Evolutionary conservation across 73 alveolate species (phyloP), one percentile per base, ranked within the genome.

Genomic region (Blepharisma japonicum): DNA sequence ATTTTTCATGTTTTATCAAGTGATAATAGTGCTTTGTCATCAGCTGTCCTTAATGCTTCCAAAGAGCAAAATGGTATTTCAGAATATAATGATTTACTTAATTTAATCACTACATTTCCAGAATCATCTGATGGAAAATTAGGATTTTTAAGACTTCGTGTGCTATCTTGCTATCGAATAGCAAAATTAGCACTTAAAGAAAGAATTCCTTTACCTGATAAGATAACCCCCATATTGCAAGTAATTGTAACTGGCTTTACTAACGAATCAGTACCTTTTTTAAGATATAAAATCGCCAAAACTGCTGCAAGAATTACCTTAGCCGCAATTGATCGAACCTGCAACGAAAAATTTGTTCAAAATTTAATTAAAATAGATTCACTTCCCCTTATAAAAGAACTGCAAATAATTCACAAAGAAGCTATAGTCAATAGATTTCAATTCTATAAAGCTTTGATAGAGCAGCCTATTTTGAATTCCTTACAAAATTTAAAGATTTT

Each of bases 381-480:
- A 61, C 38, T 9, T 20, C 74, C 39, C n/a, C 39, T 61, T 20
- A 18, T 61, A 20, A 14, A 8, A 8, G 39, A 14, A 20, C 5
- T 61, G 2, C 74, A 61, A 61, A 61, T 8, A 9, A 25, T 61
- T 20, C 74, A 61, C 4, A 61, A 61, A 61, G 74, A 61, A 9
- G 38, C 39, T 8, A 61, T 39, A 20, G 18, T 39, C 11, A 25
- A 61, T 2, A n/a, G 14, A 25, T 14, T 61, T 61, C 23, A 8
- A 18, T 9, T 61, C 14, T 61, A 61, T 25, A 8, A 14, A 61
- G 74, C 14, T 9, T 2, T n/a, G 74, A 2, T 39, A 20, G 23
- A 61, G 11, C 49, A n/a, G 47, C 42, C 42, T 32, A 32, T 32
- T 1, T 32, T 32, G 42, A 32, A 32, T 32, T 32, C 42, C 42